Percentiles rank a stretch among this genome's conserved stretches.
Conservation (phyloP, 441 rosid species). For the Eutrema salsugineum region DNA sequence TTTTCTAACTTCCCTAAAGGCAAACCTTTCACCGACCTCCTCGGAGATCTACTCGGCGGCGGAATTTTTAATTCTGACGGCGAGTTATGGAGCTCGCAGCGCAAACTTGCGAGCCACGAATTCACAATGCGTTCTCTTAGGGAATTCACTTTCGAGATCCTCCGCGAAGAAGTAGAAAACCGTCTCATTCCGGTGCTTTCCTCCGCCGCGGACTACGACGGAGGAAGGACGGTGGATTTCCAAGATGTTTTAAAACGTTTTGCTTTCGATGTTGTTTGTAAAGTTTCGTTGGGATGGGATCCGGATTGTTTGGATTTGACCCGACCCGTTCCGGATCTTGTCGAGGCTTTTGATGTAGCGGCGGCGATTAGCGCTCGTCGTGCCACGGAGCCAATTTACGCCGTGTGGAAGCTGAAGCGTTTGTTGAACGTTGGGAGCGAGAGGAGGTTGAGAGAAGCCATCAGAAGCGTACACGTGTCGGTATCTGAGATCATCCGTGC, state of each 20-base stretch:
- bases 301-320: conserved; percentile 46
- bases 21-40: conserved; percentile 49
- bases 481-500: conserved; percentile 42
- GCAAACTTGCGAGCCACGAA: conserved; percentile 51
- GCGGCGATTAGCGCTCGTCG: conserved; percentile 62
- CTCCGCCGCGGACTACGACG: conserved; percentile 18
- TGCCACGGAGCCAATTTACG: conserved; percentile 42
- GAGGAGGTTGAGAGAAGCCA: conserved; percentile 39
- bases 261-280: conserved; percentile 51
- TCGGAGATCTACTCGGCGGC: conserved; percentile 53
- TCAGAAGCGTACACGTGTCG: conserved; percentile 33
- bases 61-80: conserved; percentile 65
- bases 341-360: conserved; percentile 48
- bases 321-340: conserved; percentile 46
- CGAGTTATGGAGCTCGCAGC: conserved; percentile 49
- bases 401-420: conserved; percentile 54
- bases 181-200: conserved; percentile 40
- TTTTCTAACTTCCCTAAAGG: conserved; percentile 58
- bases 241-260: conserved; percentile 50
- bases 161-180: conserved; percentile 39
- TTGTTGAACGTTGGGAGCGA: conserved; percentile 48
- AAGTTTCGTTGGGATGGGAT: conserved; percentile 53
- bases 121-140: conserved; percentile 39
- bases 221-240: conserved; percentile 33
- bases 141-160: conserved; percentile 48